A percentile compares a stretch with the other conserved stretches of the same genome.
Evolutionary conservation across 805 yeast species (phyloP).

Genomic region (Naumovozyma dairenensis): DNA sequence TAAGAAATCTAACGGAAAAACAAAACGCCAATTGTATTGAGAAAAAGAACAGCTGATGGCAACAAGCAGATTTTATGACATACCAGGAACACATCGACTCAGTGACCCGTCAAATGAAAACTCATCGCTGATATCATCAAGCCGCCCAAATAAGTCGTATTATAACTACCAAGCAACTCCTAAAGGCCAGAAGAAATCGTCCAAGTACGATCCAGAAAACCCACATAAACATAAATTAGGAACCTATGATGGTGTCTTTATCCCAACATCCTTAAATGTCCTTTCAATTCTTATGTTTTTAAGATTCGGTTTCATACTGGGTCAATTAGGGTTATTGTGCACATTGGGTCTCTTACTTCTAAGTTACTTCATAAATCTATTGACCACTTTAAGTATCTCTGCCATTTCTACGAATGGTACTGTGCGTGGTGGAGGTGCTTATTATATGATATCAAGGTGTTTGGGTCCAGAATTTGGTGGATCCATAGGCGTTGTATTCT

Average conservation of each 20-base stretch:
- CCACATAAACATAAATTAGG: constrained; percentile 46
- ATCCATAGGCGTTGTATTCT: constrained; percentile 89
- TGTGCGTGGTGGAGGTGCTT: constrained; percentile 97
- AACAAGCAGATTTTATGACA: constrained; percentile 24
- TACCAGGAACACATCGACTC: constrained; percentile 29
- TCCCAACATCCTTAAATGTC: constrained; percentile 89
- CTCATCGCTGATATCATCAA: constrained; percentile 17
- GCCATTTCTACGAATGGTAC: constrained; percentile 98
- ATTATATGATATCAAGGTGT: constrained; percentile 91
- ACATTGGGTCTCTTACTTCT: constrained; percentile 54
- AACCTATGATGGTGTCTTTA: constrained; percentile 81
- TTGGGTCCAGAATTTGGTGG: constrained; percentile 98
- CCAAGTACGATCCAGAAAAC: constrained; percentile 25
- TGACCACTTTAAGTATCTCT: constrained; percentile 83
- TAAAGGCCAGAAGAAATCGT: constrained; percentile 16
- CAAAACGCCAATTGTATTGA: too few species aligned
- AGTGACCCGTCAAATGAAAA: constrained; percentile 13
- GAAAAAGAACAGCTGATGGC: too few species aligned
- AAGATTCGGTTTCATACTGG: constrained; percentile 89
- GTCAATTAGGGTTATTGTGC: constrained; percentile 87
- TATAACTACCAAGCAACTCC: constrained; percentile 25
- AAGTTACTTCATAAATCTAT: constrained; percentile 69
- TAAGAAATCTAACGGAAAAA: too few species aligned
- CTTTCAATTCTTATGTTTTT: constrained; percentile 89
- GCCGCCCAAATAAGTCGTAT: constrained; percentile 19